phyloP scores from a whole-genome alignment of 441 rosid species.

The Rhodomyrtus psidioides region DNA sequence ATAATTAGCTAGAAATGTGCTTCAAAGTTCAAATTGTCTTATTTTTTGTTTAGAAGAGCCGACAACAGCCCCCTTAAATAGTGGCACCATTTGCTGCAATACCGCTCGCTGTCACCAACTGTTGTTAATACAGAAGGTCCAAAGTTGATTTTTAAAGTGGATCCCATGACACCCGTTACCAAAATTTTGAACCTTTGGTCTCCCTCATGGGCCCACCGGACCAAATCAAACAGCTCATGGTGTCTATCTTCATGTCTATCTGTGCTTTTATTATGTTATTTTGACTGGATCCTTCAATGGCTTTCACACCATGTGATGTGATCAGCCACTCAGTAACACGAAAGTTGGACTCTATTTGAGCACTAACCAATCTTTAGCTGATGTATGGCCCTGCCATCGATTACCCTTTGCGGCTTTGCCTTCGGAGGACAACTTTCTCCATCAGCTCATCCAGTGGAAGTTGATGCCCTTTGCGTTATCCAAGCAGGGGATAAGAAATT shows the following conservation, averaged over 20 bases:
- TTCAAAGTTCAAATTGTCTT: neutral
- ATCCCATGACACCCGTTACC: neutral
- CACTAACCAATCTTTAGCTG: neutral
- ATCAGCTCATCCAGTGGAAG: neutral
- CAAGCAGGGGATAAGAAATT: neutral
- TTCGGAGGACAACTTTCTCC: neutral
- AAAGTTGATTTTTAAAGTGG: neutral
- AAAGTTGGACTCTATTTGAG: slow-evolving; percentile 1
- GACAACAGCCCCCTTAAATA: neutral
- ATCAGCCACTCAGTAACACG: neutral
- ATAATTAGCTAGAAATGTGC: neutral
- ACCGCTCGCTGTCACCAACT: neutral
- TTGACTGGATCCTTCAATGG: neutral
- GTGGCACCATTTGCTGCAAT: neutral
- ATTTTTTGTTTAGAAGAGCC: neutral
- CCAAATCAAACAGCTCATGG: neutral
- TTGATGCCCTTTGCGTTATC: slow-evolving; percentile 17
- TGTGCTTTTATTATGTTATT: neutral
- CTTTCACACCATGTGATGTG: neutral
- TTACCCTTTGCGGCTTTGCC: neutral
- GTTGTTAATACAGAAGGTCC: neutral
- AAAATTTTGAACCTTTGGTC: neutral
- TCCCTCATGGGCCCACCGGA: neutral
- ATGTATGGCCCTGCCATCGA: neutral
- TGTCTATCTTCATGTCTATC: neutral